phyloP scores from a whole-genome alignment of 768 basidiomycete genomes.

The Wakefieldia striispora region DNA sequence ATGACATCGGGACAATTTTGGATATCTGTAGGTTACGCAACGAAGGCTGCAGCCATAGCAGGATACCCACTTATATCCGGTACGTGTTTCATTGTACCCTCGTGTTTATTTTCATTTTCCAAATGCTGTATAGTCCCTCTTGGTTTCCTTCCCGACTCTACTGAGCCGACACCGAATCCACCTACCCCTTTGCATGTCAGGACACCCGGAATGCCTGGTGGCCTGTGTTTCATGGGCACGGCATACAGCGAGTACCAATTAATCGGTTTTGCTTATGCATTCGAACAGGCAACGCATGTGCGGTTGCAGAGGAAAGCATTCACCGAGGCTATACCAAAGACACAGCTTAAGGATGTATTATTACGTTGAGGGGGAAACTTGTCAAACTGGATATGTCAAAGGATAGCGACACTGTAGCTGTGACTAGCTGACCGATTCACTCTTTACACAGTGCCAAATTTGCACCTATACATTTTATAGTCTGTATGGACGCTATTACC shows the following conservation, averaged over 20 bases:
- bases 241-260: slow-evolving; percentile 45
- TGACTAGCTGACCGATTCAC: no score
- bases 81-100: neutral
- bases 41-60: slow-evolving; percentile 32
- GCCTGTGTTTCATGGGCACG: slow-evolving; percentile 44
- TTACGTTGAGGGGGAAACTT: neutral
- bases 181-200: slow-evolving; percentile 35
- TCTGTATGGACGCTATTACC: no score
- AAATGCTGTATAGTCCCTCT: slow-evolving; percentile 38
- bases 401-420: no score
- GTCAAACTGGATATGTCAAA: no score
- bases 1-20: neutral
- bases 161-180: slow-evolving; percentile 25
- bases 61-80: slow-evolving; percentile 39
- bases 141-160: slow-evolving; percentile 36
- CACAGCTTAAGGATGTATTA: slow-evolving; percentile 41
- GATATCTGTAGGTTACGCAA: slow-evolving; percentile 20
- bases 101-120: no score
- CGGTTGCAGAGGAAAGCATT: slow-evolving; percentile 48
- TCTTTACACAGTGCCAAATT: no score
- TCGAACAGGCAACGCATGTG: slow-evolving; percentile 55
- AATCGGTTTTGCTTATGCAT: slow-evolving; percentile 45
- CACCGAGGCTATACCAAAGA: slow-evolving; percentile 53
- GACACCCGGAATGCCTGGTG: slow-evolving; percentile 42
- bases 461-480: no score